Evolutionary conservation across 1,284 basidiomycete genomes (phyloP).

Genomic region (Boletellus dicymbophilus): DNA sequence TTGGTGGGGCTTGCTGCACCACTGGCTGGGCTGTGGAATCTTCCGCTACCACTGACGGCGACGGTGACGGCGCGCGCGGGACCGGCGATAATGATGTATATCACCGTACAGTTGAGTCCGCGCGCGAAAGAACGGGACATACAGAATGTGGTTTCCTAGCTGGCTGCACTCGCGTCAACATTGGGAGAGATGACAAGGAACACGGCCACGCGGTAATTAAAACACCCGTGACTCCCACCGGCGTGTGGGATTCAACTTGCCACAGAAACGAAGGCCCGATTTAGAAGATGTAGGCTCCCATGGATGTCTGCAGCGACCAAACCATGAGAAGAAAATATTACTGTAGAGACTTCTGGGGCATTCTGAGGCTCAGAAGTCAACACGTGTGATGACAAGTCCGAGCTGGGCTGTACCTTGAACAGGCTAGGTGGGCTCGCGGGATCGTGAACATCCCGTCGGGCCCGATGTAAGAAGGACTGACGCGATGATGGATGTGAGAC

Average conservation of each 20-base stretch:
- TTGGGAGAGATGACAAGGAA: constrained; percentile 1
- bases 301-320: constrained; percentile 81
- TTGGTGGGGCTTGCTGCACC: constrained; percentile 68
- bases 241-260: constrained; percentile 80
- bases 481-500: no score
- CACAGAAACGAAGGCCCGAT: constrained; percentile 73
- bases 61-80: no score
- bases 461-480: no score
- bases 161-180: constrained; percentile 54
- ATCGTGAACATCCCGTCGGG: constrained; percentile 80
- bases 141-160: constrained; percentile 83
- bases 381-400: not conserved
- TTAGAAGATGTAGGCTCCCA: constrained; percentile 76
- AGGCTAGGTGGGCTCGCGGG: constrained; percentile 72
- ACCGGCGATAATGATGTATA: no score
- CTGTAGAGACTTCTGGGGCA: constrained; percentile 71
- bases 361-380: constrained; percentile 39
- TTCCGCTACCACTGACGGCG: no score
- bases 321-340: constrained; percentile 61
- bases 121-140: constrained; percentile 32
- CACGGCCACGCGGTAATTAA: constrained; percentile 61
- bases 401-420: constrained; percentile 57
- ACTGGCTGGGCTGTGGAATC: constrained; percentile 87
- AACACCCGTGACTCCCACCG: constrained; percentile 79
- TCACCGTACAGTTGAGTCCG: no score